These are phyloP conservation scores for Pelargonium australe DNA, from an alignment of 441 rosid genomes.

Conservation along the genomic window DNA sequence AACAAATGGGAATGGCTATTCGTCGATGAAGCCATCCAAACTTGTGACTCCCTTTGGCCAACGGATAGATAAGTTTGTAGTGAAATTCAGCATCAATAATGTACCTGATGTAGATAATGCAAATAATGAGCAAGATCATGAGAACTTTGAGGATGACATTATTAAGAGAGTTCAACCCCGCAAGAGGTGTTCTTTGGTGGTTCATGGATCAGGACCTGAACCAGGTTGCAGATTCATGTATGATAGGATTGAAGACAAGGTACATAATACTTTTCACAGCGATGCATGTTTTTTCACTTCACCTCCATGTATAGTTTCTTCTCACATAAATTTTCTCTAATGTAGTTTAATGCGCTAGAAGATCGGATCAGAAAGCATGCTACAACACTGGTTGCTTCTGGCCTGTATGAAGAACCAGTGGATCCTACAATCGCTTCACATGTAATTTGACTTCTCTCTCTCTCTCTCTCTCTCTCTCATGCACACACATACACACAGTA, in stretches of 20 bases:
- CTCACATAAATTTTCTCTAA: conserved; percentile 16
- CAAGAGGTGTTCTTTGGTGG: conserved; percentile 51
- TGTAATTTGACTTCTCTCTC: conserved; percentile 35
- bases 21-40: conserved; percentile 52
- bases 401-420: conserved; percentile 58
- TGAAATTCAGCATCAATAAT: conserved; percentile 54
- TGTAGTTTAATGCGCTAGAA: conserved; percentile 72
- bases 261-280: conserved; percentile 25
- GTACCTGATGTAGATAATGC: conserved; percentile 34
- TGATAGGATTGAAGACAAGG: conserved; percentile 82
- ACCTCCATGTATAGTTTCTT: conserved; percentile 16
- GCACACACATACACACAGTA: not conserved
- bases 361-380: conserved; percentile 56
- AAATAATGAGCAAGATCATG: conserved; percentile 27
- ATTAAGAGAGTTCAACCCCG: conserved; percentile 63
- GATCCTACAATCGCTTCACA: conserved; percentile 94
- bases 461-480: conserved; percentile 2
- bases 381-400: conserved; percentile 50
- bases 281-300: conserved; percentile 14
- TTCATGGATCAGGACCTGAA: conserved; percentile 60
- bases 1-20: conserved; percentile 48
- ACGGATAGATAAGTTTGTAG: conserved; percentile 61
- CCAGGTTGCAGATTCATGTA: conserved; percentile 87
- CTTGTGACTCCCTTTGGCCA: conserved; percentile 76
- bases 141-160: conserved; percentile 56